phyloP scores from a whole-genome alignment of 495 filamentous ascomycete species.

The Neurospora tetraspora region DNA sequence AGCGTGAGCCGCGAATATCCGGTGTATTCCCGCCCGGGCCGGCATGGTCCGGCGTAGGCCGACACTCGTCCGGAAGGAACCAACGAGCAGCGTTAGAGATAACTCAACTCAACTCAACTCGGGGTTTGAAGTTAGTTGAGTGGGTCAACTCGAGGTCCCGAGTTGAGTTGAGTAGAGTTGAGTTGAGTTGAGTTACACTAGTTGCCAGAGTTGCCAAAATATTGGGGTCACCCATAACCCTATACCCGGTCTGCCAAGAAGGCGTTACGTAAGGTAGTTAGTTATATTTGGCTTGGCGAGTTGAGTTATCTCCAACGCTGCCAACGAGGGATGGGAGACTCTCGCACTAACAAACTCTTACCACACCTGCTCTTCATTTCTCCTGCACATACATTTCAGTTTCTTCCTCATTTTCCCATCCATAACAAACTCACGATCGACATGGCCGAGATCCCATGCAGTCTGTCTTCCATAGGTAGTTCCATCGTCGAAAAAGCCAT shows the following conservation, averaged over 20 bases:
- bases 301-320: too few species aligned
- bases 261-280: too few species aligned
- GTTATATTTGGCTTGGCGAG: too few species aligned
- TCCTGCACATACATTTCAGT: neutral
- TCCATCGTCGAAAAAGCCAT: neutral
- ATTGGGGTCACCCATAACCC: neutral
- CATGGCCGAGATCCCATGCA: neutral
- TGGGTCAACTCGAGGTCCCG: too few species aligned
- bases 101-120: neutral
- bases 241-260: neutral
- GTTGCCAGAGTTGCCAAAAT: too few species aligned
- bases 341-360: too few species aligned
- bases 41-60: neutral
- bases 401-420: neutral
- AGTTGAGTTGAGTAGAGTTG: too few species aligned
- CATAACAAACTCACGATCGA: neutral
- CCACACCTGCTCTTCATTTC: neutral
- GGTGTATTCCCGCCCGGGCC: neutral
- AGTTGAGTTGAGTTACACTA: too few species aligned
- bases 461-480: neutral
- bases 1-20: neutral
- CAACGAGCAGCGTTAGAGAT: neutral
- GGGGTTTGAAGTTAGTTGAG: neutral
- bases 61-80: neutral
- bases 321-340: too few species aligned